These are phyloP conservation scores for Rhizophora mangle DNA, from an alignment of 345 rosid genomes.

Conservation along the genomic window DNA sequence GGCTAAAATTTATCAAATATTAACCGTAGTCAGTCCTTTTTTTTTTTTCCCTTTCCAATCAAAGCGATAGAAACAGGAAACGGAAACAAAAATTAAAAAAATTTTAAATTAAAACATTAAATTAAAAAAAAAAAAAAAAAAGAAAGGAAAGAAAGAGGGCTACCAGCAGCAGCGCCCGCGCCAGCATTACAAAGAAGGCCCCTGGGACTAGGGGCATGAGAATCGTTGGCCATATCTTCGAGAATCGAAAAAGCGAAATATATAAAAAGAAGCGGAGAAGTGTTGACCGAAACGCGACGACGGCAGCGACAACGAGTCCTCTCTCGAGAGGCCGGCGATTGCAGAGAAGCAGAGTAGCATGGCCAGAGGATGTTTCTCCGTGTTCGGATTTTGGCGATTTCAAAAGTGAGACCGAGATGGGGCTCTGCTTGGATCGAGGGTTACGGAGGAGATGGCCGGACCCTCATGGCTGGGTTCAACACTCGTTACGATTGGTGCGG, in stretches of 20 bases:
- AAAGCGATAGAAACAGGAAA: too few relatives aligned
- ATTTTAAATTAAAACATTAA: too few relatives aligned
- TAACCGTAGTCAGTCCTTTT: not conserved
- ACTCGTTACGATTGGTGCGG: not conserved
- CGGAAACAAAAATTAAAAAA: too few relatives aligned
- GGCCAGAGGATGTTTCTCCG: conserved; percentile 39
- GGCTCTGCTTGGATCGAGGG: too few relatives aligned
- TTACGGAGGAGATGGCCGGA: too few relatives aligned
- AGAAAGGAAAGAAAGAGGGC: not conserved
- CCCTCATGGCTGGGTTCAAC: too few relatives aligned
- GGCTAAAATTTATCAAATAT: not conserved
- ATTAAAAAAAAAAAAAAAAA: not conserved
- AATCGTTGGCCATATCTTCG: conserved; percentile 50
- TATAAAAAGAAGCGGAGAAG: conserved; percentile 16
- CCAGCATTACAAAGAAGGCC: conserved; percentile 79
- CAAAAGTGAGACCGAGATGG: not conserved
- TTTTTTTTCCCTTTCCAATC: not conserved
- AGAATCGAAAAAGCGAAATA: conserved; percentile 6
- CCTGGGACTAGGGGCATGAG: conserved; percentile 50
- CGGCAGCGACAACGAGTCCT: conserved; percentile 37
- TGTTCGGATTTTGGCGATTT: not conserved
- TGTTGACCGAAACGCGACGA: conserved; percentile 12
- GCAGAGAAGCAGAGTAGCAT: conserved; percentile 76
- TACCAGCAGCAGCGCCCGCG: conserved; percentile 92
- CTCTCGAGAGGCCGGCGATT: conserved; percentile 55